Percentiles rank a stretch among this genome's conserved stretches.
These are phyloP conservation scores for Metschnikowia arizonensis DNA, from an alignment of 805 yeast species.

Conservation along the genomic window DNA sequence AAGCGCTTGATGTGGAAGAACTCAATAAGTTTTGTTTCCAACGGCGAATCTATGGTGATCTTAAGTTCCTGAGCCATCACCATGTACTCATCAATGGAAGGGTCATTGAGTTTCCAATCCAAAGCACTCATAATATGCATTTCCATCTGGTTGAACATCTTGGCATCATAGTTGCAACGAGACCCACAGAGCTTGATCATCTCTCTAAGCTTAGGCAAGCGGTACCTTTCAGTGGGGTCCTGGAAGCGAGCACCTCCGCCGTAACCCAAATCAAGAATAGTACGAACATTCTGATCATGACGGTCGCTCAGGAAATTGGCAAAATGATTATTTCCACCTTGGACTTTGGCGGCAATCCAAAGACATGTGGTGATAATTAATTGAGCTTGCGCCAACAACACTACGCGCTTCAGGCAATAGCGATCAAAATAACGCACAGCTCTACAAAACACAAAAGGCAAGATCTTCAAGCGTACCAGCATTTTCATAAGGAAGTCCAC, in stretches of 20 bases:
- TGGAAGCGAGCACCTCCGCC: constrained; percentile 55
- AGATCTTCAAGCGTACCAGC: constrained; percentile 57
- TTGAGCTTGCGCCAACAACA: constrained; percentile 81
- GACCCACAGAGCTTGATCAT: constrained; percentile 69
- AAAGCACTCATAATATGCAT: constrained; percentile 66
- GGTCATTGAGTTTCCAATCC: constrained; percentile 68
- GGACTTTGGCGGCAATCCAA: constrained; percentile 89
- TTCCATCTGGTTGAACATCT: constrained; percentile 66
- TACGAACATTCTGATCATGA: constrained; percentile 17
- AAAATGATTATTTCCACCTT: constrained; percentile 69
- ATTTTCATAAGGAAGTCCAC: constrained; percentile 78
- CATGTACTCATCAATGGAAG: constrained; percentile 42
- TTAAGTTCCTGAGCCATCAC: constrained; percentile 34
- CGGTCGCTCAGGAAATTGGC: constrained; percentile 34
- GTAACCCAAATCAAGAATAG: constrained; percentile 38
- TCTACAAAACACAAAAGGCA: constrained; percentile 64
- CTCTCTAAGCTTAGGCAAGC: constrained; percentile 61
- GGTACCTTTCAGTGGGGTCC: constrained; percentile 70
- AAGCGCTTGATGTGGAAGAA: constrained; percentile 47
- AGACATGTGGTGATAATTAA: constrained; percentile 86
- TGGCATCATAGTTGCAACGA: constrained; percentile 46
- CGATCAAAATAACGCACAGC: constrained; percentile 80
- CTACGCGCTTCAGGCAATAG: constrained; percentile 83
- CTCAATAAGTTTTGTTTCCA: constrained; percentile 21
- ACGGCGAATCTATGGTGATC: constrained; percentile 24